Base-by-base conservation (phyloP, 1,139 yeast species). In the Pneumocystis jirovecii region DNA sequence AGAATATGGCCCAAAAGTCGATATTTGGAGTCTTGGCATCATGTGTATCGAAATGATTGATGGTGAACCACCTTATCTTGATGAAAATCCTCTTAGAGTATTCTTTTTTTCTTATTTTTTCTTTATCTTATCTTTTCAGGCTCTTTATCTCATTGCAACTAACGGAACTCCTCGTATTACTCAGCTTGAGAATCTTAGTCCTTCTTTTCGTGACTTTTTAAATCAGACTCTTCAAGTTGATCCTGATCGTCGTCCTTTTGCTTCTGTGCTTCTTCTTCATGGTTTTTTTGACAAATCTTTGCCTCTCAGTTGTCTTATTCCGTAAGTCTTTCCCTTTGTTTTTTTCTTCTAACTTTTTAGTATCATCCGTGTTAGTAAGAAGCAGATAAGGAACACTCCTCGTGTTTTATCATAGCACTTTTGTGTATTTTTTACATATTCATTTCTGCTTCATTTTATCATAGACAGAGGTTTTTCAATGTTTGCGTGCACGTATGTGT, bases 11-110 rank as follows among this genome's bases (percentile, higher is more conserved):
- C 96, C 97, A 59, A 91, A 95, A 76, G 96, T 93, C 66, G 98
- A 93, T 76, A 86, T 95, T 64, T 93, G 98, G 98, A 89, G 96
- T 15, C 78, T 93, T 69, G 98, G 98, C 69, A 93, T 93, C 70
- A 93, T 93, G 98, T 85, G 91, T 25, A 90, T 93, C 73, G 98
- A 93, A 76, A 93, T 93, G 98, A 89, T 93, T 70, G 97, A 93
- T 76, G 97, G 98, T 44, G 98, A 93, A 76, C 98, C 98, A 6
- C 98, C 98, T 15, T 93, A 93, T 74, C 80, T 93, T 75, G 90
- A 91, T 72, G 98, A 93, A 74, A 88, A 96, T 17, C 98, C 98
- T 17, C 80, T 93, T 72, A 79, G 61, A 8, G 61, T 60, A 31
- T 15, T 19, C 12, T 39, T 60, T 42, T 39, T 21, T 31, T 21